phyloP scores from a whole-genome alignment of 2,329 filamentous ascomycete genomes.

The Alternaria ventricosa region DNA sequence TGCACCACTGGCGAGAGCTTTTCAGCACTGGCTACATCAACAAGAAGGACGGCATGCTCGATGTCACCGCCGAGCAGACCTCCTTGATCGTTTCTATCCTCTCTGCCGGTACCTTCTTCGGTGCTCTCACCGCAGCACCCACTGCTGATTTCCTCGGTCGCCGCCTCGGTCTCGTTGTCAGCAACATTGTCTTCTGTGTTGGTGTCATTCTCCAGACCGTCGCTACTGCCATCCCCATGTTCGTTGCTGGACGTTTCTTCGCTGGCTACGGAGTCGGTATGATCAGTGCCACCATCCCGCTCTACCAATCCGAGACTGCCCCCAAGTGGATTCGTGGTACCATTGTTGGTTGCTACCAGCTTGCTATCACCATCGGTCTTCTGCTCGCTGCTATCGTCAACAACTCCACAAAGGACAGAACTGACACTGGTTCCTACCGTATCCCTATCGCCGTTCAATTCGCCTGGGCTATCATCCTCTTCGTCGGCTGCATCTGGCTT shows the following conservation, averaged over 20 bases:
- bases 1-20: conserved; percentile 69
- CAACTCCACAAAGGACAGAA: conserved; percentile 65
- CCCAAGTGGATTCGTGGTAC: conserved; percentile 77
- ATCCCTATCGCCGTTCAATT: conserved; percentile 80
- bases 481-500: conserved; percentile 65
- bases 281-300: conserved; percentile 58
- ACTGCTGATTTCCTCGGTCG: conserved; percentile 72
- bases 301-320: conserved; percentile 76
- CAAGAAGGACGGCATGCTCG: conserved; percentile 47
- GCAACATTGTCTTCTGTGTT: conserved; percentile 46
- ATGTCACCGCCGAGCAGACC: conserved; percentile 59
- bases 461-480: conserved; percentile 73
- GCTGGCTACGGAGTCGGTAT: conserved; percentile 52
- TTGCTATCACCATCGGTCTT: conserved; percentile 74
- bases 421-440: conserved; percentile 70
- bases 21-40: conserved; percentile 58
- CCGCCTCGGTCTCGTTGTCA: conserved; percentile 63
- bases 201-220: conserved; percentile 50
- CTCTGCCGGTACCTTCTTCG: conserved; percentile 79
- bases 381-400: conserved; percentile 71
- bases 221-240: conserved; percentile 45
- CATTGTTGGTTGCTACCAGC: conserved; percentile 73
- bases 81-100: conserved; percentile 82
- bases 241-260: conserved; percentile 52
- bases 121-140: conserved; percentile 72